Evolutionary conservation across 768 basidiomycete species (phyloP), one percentile per base, ranked within the genome.

Genomic region (Leccinum uliginosum): DNA sequence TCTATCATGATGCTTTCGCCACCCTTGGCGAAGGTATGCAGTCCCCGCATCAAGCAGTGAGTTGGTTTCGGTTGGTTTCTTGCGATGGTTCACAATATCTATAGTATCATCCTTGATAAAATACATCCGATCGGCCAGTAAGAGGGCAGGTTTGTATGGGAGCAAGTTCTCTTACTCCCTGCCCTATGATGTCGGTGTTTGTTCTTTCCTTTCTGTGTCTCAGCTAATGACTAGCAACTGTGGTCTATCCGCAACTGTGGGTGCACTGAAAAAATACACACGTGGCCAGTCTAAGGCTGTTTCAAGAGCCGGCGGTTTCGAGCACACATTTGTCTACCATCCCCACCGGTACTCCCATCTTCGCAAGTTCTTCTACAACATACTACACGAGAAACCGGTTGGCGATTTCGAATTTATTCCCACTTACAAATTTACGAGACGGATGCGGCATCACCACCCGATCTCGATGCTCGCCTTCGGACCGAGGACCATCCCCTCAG

Each of bases 321-420:
- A 80, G 27, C 82, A 89, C 66, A 74, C 73, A 2, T 82, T 84
- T 64, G 78, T 89, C 43, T 68, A 83, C 53, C 83, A 87, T 65
- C 81, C 79, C 1, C 82, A 88, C 67, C 81, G 87, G 10, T 89
- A 87, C 66, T 88, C 86, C 4, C 86, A 88, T 60, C 77, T 89
- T 2, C 80, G 88, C 44, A 89, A 89, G 66, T 87, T 80, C 65
- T 76, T 72, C 55, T 89, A 87, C 62, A 65, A 74, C 34, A 67
- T 77, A 1, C n/a, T n/a, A n/a, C 58, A 72, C 26, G 56, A 64
- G 21, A 15, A 53, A 38, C 63, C 63, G 2, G 21, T 47, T 19
- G 14, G 15, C 34, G 5, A 17, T n/a, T 49, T 83, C 79, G 69
- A 59, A 51, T 38, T 79, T 12, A 64, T 85, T 27, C 50, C 65